Conservation (phyloP, 441 rosid genomes). For the Gossypium schwendimanii region DNA sequence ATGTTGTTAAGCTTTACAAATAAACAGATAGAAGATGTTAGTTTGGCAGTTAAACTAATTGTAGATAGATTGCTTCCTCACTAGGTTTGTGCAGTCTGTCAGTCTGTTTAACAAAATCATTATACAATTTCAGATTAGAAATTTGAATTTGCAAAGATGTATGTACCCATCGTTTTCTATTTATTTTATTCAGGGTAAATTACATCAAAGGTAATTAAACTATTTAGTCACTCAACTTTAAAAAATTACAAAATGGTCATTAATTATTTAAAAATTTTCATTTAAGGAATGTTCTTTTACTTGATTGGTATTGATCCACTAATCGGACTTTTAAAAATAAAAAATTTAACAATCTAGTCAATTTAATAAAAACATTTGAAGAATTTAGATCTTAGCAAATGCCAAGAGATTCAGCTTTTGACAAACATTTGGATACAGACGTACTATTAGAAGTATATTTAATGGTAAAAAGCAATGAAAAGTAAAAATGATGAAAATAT, state of each 20-base stretch:
- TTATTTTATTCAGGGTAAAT: neutral
- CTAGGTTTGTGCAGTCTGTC: neutral
- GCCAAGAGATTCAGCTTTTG: too few relatives aligned
- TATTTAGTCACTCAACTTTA: too few relatives aligned
- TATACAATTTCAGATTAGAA: neutral
- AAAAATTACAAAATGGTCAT: too few relatives aligned
- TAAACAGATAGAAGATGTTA: neutral
- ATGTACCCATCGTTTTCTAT: neutral
- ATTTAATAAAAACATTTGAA: too few relatives aligned
- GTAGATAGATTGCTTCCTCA: neutral
- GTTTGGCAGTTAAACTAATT: neutral
- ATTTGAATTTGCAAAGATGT: neutral
- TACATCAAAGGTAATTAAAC: too few relatives aligned
- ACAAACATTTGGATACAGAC: neutral
- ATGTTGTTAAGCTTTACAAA: neutral
- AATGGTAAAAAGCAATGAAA: neutral
- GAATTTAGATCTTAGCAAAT: too few relatives aligned
- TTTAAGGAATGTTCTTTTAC: too few relatives aligned
- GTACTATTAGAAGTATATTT: neutral
- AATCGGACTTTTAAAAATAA: too few relatives aligned
- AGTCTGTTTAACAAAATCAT: neutral
- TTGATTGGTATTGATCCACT: too few relatives aligned
- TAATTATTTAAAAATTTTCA: too few relatives aligned
- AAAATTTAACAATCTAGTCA: too few relatives aligned
- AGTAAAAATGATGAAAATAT: neutral